phyloP scores from a whole-genome alignment of 1,284 basidiomycete genomes.

The Trichosporon sp. region DNA sequence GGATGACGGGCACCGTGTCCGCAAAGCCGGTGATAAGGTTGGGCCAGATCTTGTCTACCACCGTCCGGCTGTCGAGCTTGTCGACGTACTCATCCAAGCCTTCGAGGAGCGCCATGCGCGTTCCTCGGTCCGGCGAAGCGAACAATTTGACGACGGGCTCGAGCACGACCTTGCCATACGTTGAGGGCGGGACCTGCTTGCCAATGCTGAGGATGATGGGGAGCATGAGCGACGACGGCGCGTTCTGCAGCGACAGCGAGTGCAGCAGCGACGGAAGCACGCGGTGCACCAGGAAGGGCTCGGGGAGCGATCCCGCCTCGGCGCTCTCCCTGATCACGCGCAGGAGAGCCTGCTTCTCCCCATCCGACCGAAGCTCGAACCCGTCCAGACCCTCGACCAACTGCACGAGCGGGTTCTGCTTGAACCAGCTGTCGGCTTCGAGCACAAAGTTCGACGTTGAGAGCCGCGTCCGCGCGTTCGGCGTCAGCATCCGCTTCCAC shows the following conservation, averaged over 20 bases:
- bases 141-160: conserved; percentile 81
- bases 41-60: conserved; percentile 89
- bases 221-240: conserved; percentile 74
- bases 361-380: conserved; percentile 80
- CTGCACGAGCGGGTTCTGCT: conserved; percentile 77
- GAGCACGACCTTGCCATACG: conserved; percentile 72
- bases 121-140: conserved; percentile 85
- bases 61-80: conserved; percentile 79
- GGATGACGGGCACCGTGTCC: conserved; percentile 88
- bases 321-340: conserved; percentile 79
- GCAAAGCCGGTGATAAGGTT: conserved; percentile 92
- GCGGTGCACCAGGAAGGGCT: conserved; percentile 81
- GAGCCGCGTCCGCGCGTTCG: conserved; percentile 77
- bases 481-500: conserved; percentile 85
- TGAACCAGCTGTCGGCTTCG: conserved; percentile 78
- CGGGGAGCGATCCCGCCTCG: conserved; percentile 68
- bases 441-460: conserved; percentile 76
- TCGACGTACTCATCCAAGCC: conserved; percentile 81
- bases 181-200: conserved; percentile 68
- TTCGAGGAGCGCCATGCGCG: conserved; percentile 89
- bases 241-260: conserved; percentile 80
- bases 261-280: conserved; percentile 85
- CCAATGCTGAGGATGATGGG: conserved; percentile 82
- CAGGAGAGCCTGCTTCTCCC: conserved; percentile 75
- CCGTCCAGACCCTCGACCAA: conserved; percentile 84